Percentiles rank a stretch among this genome's conserved stretches.
Conservation (phyloP, 108 stramenopile genomes). For the Seminavis robusta region DNA sequence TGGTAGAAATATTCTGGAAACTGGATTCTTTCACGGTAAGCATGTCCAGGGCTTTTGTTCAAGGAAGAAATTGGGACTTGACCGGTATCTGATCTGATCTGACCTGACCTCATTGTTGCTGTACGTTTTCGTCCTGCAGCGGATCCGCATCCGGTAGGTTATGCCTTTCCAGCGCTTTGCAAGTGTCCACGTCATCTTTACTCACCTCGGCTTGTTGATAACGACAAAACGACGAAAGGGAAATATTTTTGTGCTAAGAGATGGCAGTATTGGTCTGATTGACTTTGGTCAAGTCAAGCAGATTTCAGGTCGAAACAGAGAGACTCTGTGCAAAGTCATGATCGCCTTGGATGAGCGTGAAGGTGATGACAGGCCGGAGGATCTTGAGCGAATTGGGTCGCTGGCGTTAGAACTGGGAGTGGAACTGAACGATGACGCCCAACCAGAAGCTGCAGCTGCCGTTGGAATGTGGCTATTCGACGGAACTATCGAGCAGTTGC, state of each 20-base stretch:
- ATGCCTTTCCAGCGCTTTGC: too few relatives aligned
- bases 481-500: slow-evolving; percentile 69
- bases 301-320: slow-evolving; percentile 69
- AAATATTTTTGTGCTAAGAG: slow-evolving; percentile 91
- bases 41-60: too few relatives aligned
- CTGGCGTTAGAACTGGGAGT: slow-evolving; percentile 86
- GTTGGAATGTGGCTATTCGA: slow-evolving; percentile 93
- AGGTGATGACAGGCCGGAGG: slow-evolving; percentile 63
- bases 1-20: slow-evolving; percentile 88
- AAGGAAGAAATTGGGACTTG: too few relatives aligned
- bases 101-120: too few relatives aligned
- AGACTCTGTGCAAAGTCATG: slow-evolving; percentile 90
- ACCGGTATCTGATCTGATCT: too few relatives aligned
- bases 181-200: too few relatives aligned
- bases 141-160: too few relatives aligned
- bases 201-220: too few relatives aligned
- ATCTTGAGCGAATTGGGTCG: slow-evolving; percentile 67
- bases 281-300: slow-evolving; percentile 95
- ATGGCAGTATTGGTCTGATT: slow-evolving; percentile 89
- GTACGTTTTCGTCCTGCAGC: too few relatives aligned
- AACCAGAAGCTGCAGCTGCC: slow-evolving; percentile 77
- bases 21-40: slow-evolving; percentile 94
- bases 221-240: too few relatives aligned
- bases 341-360: slow-evolving; percentile 75
- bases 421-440: slow-evolving; percentile 66